Base-by-base conservation (phyloP, 495 filamentous ascomycete genomes). In the Aspergillus bertholletiae region DNA sequence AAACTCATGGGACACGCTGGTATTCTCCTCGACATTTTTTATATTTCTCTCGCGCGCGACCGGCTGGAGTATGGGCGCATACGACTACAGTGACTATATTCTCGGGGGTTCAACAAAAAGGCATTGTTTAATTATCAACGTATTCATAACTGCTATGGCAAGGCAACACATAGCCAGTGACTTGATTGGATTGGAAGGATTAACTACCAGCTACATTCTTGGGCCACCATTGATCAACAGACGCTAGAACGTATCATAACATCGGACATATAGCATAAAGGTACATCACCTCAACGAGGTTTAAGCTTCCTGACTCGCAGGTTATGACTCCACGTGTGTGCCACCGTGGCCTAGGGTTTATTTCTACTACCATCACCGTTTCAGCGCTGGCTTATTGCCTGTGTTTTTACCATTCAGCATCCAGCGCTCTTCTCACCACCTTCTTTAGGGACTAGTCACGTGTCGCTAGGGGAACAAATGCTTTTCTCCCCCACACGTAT, bases 171-270 rank as follows among this genome's bases (percentile, higher is more conserved):
- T 49, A 46, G 28, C 5, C 34, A 22, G 26, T 3, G 37, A 24
- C 52, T 27, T 47, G 40, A 64, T 61, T 64, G 62, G 55, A 27
- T 41, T 55, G 54, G 53, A 57, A 46, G 59, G 32, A 53, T 50
- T 46, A 54, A 37, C 50, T 46, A 43, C 37, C 55, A 43, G 20
- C 46, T 41, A n/a, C 49, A 40, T 39, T 22, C 59, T 53, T 59
- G 53, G 53, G 45, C 50, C 32, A 17, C 18, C 48, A 45, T 49
- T 18, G 40, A 52, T 39, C 24, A 53, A 35, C 49, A 20, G 21
- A 17, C 20, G 53, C 61, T 64, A 52, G 46, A 50, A 61, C 51
- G 47, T 61, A 59, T 61, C 56, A 59, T 61, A 52, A 58, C 53
- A 39, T 48, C n/a, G 5, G 11, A n/a, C 46, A 48, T 27, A 12